Evolutionary conservation across 495 filamentous ascomycete species (phyloP), one percentile per base, ranked within the genome.

Genomic region (Podospora sp.): DNA sequence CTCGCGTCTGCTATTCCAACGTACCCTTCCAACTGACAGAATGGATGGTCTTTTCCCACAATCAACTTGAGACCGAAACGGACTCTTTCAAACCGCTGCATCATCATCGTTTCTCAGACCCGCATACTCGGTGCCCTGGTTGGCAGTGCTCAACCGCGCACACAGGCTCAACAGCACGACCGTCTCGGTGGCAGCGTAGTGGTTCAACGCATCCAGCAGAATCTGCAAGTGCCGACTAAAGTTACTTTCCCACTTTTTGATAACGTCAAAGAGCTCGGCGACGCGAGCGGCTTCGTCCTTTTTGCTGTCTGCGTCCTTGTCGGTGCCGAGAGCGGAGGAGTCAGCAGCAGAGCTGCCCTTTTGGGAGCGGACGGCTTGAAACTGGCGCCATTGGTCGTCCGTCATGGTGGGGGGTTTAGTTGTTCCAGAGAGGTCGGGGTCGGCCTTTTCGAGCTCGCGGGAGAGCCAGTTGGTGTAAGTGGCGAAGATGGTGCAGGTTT

Each of bases 141-240:
- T 90, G 40, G 90, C 91, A 50, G 88, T 91, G 66, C 89, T 90
- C 72, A 94, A 72, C 68, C 91, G 76, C 27, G 92, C 91, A 76
- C 92, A 94, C 6, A 99, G 82, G 65, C 94, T 91, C 65, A 97
- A 78, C 66, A 98, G 80, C 25, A 97, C 95, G 29, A 97, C 95
- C 69, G 95, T 98, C 80, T 99, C 95, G 2, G 95, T 99, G 0
- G 94, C 94, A 1, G 95, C 95, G 70, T 96, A 96, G 76, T 98
- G 97, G 69, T 98, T 97, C 71, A 99, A 79, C 57, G 92, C 92
- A 77, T 97, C 94, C 59, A 97, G 84, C 68, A 99, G 76, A 69
- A 98, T 95, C 78, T 93, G 92, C 70, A 99, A 78, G 78, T 97
- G 94, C 46, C 92, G 83, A 63, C 88, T 90, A 76, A 99, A 99